Evolutionary conservation across 208 protist species (phyloP).

Genomic region (Crithidia thermophila): DNA sequence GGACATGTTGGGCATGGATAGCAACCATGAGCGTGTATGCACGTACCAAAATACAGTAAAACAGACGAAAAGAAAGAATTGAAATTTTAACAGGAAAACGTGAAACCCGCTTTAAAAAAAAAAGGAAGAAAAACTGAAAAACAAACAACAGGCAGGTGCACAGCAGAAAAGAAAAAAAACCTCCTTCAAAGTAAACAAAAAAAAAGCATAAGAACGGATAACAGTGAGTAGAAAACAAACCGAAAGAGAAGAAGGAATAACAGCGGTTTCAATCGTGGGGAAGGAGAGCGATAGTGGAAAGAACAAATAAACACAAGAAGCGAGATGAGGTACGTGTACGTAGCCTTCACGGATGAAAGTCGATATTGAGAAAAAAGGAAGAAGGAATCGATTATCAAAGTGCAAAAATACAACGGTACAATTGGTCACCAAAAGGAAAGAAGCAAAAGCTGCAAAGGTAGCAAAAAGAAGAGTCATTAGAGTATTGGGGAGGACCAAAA

Average conservation of each 20-base stretch:
- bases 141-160: background rate
- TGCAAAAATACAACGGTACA: background rate
- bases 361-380: background rate
- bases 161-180: background rate
- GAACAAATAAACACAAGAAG: background rate
- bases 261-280: too few species aligned
- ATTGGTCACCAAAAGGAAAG: background rate
- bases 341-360: background rate
- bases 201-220: background rate
- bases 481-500: too few species aligned
- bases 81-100: too few species aligned
- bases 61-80: too few species aligned
- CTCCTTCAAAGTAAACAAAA: constrained; percentile 6
- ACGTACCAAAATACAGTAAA: too few species aligned
- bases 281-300: background rate
- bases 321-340: background rate
- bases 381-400: background rate
- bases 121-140: too few species aligned
- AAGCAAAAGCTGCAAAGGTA: background rate
- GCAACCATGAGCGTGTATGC: too few species aligned
- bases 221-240: background rate
- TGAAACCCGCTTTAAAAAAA: too few species aligned
- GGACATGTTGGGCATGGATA: too few species aligned
- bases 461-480: too few species aligned
- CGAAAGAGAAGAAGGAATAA: background rate